Evolutionary conservation across 208 protist genomes (phyloP), one percentile per base, ranked within the genome.

Genomic region (Wallacemonas rigidus): DNA sequence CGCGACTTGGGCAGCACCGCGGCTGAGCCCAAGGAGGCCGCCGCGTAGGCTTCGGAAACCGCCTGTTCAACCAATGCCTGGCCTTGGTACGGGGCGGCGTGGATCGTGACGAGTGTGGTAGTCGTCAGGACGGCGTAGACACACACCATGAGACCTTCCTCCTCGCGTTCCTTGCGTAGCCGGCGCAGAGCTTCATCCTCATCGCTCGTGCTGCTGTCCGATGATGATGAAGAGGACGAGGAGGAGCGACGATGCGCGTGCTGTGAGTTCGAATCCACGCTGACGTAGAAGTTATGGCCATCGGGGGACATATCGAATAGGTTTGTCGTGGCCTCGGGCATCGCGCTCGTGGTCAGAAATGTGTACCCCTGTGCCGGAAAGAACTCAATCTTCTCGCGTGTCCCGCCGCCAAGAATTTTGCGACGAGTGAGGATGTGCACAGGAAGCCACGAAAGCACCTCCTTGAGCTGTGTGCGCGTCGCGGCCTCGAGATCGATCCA

Each of bases 321-420:
- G 48, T 55, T 35, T 35, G 53, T 1, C 11, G 9, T 39, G 53
- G 55, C 40, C 14, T 72, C 68, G 7, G 71, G 45, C 63, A 70
- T 60, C 14, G 77, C 81, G 51, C 72, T 81, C 48, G 87, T 56
- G n/a, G 72, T 72, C 17, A 88, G 50, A 26, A 81, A 70, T 8
- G 73, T 71, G 75, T 88, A 91, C 41, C 82, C 77, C 57, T 88
- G 76, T 0, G 82, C 57, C 0, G 82, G 86, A 63, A 83, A 91
- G 81, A 85, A 91, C 69, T 88, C 83, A 55, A 50, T 36, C 61
- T 74, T 54, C 39, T 47, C 51, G n/a, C 17, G 55, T n/a, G 62
- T 54, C 36, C 48, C 12, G 43, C 60, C 62, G 8, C 36, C 17
- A 3, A 81, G 41, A 11, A 86, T 67, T 36, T 72, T 72, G n/a